A percentile compares a stretch with the other conserved stretches of the same genome.
phyloP scores from a whole-genome alignment of 768 basidiomycete species.

The Rhizopogon vesiculosus region DNA sequence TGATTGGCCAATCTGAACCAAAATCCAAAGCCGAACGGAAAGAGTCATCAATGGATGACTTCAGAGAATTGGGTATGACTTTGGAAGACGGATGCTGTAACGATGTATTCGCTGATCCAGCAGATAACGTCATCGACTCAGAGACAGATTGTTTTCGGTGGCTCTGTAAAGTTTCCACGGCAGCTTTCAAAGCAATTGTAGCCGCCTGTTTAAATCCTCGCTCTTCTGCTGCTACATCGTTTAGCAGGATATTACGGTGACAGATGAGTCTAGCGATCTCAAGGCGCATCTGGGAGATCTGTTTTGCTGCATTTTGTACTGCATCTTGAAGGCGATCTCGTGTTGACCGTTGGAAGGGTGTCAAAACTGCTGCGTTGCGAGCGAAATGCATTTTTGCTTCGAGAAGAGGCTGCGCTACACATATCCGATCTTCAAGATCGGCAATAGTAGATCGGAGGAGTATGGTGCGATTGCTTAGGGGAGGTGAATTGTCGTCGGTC shows the following conservation, averaged over 20 bases:
- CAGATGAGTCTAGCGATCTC: conserved; percentile 71
- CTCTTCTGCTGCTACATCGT: conserved; percentile 72
- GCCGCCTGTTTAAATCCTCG: conserved; percentile 63
- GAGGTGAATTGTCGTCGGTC: conserved; percentile 21
- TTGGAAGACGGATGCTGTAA: conserved; percentile 10
- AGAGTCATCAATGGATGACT: conserved; percentile 49
- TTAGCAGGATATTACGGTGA: conserved; percentile 67
- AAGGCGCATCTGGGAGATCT: conserved; percentile 62
- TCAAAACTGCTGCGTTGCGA: conserved; percentile 78
- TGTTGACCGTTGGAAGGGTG: conserved; percentile 84
- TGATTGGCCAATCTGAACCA: conserved; percentile 42
- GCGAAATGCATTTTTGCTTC: conserved; percentile 66
- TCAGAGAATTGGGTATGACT: conserved; percentile 25
- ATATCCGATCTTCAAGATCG: conserved; percentile 59
- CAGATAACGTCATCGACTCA: conserved; percentile 33
- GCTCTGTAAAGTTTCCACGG: conserved; percentile 58
- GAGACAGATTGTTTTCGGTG: conserved; percentile 15
- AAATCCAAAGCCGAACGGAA: conserved; percentile 68
- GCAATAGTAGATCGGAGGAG: conserved; percentile 57
- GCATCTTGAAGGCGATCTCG: conserved; percentile 66
- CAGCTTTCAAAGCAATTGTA: conserved; percentile 67
- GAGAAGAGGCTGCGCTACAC: conserved; percentile 50
- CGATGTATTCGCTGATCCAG: conserved; percentile 9
- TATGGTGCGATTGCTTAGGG: conserved; percentile 48
- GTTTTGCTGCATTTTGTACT: conserved; percentile 58